Percentiles rank a stretch among this genome's conserved stretches.
These are phyloP conservation scores for Pseudogymnoascus sp. DNA, from an alignment of 2,329 filamentous ascomycete genomes.

Conservation along the genomic window DNA sequence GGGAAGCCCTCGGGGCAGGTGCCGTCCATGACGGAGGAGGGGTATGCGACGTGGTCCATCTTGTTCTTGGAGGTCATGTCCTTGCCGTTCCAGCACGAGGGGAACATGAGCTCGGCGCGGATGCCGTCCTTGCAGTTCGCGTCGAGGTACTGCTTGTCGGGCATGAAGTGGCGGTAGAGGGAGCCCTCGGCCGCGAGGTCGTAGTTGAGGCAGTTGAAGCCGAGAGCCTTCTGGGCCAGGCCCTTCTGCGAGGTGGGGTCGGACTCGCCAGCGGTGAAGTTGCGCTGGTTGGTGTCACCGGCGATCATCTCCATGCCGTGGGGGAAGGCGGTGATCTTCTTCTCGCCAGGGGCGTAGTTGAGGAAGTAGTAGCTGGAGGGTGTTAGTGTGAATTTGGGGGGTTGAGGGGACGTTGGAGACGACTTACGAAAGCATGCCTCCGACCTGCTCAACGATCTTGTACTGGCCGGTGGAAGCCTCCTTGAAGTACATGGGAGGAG, in stretches of 20 bases:
- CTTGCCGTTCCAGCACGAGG: constrained; percentile 79
- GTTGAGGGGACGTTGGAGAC: constrained; percentile 11
- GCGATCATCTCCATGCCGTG: constrained; percentile 73
- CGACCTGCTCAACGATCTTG: constrained; percentile 63
- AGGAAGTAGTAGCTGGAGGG: constrained; percentile 71
- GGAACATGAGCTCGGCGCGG: constrained; percentile 79
- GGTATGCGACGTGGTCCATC: constrained; percentile 66
- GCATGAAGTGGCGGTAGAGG: constrained; percentile 73
- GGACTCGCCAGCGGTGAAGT: constrained; percentile 50
- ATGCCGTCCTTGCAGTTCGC: constrained; percentile 73
- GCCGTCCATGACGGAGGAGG: constrained; percentile 66
- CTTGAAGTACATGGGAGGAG: constrained; percentile 69
- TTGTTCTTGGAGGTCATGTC: constrained; percentile 46
- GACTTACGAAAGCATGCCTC: constrained; percentile 78
- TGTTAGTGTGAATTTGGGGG: constrained; percentile 15
- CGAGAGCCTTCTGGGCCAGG: constrained; percentile 71
- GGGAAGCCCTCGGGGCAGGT: constrained; percentile 63
- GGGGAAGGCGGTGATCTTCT: constrained; percentile 64
- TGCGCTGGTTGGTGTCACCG: constrained; percentile 59
- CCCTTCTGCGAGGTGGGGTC: constrained; percentile 58
- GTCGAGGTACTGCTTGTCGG: constrained; percentile 72
- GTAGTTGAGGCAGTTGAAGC: constrained; percentile 96
- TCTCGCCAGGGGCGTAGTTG: constrained; percentile 47
- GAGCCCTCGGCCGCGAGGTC: constrained; percentile 55
- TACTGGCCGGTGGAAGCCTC: constrained; percentile 55